phyloP scores from a whole-genome alignment of 1,284 basidiomycete species.

The Sporisorium reilianum region DNA sequence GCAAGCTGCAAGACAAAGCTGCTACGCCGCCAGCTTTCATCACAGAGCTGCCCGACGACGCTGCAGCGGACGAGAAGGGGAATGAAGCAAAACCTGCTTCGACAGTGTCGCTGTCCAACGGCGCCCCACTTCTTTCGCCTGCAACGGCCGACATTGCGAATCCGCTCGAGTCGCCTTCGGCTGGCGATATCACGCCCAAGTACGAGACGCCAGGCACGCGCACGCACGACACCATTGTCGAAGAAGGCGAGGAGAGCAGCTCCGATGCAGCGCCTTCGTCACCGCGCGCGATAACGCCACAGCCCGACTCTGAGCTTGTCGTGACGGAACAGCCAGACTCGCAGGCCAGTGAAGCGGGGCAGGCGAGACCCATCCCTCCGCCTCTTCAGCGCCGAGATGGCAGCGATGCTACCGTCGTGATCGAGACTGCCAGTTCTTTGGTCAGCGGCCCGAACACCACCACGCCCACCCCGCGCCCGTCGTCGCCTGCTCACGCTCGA shows the following conservation, averaged over 20 bases:
- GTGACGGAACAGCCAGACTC: neutral
- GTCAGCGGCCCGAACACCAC: slow-evolving; percentile 42
- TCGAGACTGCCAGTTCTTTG: slow-evolving; percentile 25
- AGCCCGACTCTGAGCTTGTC: slow-evolving; percentile 4
- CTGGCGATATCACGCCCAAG: slow-evolving; percentile 26
- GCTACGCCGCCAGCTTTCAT: slow-evolving; percentile 28
- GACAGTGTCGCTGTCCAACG: neutral
- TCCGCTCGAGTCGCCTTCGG: slow-evolving; percentile 21
- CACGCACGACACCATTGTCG: slow-evolving; percentile 40
- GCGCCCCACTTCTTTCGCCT: neutral
- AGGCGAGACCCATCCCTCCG: neutral
- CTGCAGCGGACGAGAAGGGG: neutral
- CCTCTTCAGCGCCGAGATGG: slow-evolving; percentile 16
- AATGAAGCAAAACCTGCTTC: slow-evolving; percentile 13
- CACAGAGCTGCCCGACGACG: slow-evolving; percentile 15
- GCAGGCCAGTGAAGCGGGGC: too few relatives aligned
- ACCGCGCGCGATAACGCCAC: slow-evolving; percentile 17
- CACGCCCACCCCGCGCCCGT: slow-evolving; percentile 43
- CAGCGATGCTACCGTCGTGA: slow-evolving; percentile 38
- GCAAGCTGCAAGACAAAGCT: slow-evolving; percentile 34
- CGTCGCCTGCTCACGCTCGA: slow-evolving; percentile 27
- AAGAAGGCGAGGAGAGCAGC: slow-evolving; percentile 46
- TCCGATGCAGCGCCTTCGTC: slow-evolving; percentile 37
- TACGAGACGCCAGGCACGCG: slow-evolving; percentile 28
- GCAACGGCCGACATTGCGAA: neutral